These are phyloP conservation scores for Blepharisma japonicum DNA, from an alignment of 73 alveolate species.

Conservation along the genomic window DNA sequence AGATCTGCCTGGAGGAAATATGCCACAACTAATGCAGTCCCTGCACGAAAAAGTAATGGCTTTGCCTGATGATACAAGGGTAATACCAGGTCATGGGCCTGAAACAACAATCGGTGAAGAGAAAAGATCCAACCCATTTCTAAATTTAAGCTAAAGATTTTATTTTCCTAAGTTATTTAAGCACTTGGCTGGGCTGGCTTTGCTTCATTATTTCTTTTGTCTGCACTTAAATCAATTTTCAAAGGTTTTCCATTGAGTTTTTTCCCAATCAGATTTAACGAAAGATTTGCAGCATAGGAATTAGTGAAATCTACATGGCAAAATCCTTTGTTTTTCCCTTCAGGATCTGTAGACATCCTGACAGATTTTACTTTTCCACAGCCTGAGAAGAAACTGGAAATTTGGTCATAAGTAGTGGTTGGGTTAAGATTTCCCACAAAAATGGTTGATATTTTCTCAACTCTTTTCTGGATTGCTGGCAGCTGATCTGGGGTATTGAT, in stretches of 20 bases:
- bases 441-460: constrained; percentile 37
- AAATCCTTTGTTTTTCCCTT: constrained; percentile 86
- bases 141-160: too few relatives aligned
- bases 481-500: constrained; percentile 4
- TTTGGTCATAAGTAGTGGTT: constrained; percentile 62
- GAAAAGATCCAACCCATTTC: constrained; percentile 20
- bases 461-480: neutral
- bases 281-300: constrained; percentile 67
- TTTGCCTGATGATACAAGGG: constrained; percentile 61
- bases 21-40: constrained; percentile 42
- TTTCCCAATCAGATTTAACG: constrained; percentile 69
- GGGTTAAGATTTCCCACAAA: constrained; percentile 87
- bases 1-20: constrained; percentile 61
- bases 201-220: neutral
- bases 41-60: constrained; percentile 52
- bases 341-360: constrained; percentile 69
- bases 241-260: constrained; percentile 73
- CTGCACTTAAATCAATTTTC: constrained; percentile 61
- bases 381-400: constrained; percentile 69
- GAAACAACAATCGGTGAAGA: constrained; percentile 66
- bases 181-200: neutral
- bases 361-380: constrained; percentile 78
- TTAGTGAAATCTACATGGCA: constrained; percentile 84
- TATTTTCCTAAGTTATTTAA: too few relatives aligned
- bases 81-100: constrained; percentile 75